Evolutionary conservation across 202 grass and related monocot genomes (phyloP).

Genomic region (Bolboschoenoplectus hybrid): DNA sequence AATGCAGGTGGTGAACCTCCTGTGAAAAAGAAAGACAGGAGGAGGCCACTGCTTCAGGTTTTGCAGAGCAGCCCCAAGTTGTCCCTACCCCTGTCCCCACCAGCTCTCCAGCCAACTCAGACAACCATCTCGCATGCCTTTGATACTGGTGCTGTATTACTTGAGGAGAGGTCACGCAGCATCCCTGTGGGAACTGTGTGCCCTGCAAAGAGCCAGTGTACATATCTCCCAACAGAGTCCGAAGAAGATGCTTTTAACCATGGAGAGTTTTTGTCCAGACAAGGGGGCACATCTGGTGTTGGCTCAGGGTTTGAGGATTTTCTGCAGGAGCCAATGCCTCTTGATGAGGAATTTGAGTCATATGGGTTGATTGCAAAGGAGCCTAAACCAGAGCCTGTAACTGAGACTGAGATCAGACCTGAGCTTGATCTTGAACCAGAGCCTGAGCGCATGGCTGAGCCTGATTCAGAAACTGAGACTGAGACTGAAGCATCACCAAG

Average conservation of each 20-base stretch:
- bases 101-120: conserved; percentile 33
- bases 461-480: conserved; percentile 53
- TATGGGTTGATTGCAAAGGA: conserved; percentile 61
- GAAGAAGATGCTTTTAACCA: conserved; percentile 62
- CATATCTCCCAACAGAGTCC: conserved; percentile 72
- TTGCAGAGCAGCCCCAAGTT: conserved; percentile 66
- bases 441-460: conserved; percentile 7
- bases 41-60: conserved; percentile 53
- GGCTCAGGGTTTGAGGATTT: conserved; percentile 69
- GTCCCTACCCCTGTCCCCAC: conserved; percentile 38
- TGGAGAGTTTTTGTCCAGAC: conserved; percentile 54
- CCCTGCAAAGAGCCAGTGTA: conserved; percentile 55
- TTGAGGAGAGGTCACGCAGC: conserved; percentile 42
- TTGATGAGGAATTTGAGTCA: conserved; percentile 69
- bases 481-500: conserved; percentile 55
- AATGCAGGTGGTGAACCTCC: conserved; percentile 64
- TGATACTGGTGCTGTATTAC: conserved; percentile 51
- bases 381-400: conserved; percentile 1
- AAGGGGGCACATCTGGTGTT: conserved; percentile 47
- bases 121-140: conserved; percentile 37
- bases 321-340: conserved; percentile 57
- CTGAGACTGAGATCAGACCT: conserved; percentile 30
- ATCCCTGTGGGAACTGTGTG: conserved; percentile 46
- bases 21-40: conserved; percentile 68
- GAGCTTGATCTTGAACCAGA: conserved; percentile 22